Evolutionary conservation across 2,329 filamentous ascomycete genomes (phyloP).

Genomic region (Fusarium secorum): DNA sequence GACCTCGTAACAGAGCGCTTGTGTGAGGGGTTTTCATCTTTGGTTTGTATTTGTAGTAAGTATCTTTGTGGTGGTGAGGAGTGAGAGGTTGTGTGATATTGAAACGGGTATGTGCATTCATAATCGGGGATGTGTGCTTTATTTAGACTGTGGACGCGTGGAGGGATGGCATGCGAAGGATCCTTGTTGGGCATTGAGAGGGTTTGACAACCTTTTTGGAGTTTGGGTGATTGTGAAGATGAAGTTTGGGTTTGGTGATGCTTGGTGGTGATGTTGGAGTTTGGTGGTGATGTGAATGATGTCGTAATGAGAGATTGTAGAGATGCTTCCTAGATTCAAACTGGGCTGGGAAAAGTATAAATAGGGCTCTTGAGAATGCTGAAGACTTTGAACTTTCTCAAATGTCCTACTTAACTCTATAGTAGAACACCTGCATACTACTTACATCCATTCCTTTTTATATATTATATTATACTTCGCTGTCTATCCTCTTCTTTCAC

Average conservation of each 20-base stretch:
- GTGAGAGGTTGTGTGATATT: neutral
- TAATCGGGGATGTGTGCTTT: neutral
- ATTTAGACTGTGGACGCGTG: neutral
- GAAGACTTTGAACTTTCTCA: neutral
- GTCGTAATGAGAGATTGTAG: neutral
- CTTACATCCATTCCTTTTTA: neutral
- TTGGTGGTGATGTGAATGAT: neutral
- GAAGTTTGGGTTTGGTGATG: neutral
- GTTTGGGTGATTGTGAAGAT: neutral
- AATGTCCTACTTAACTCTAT: fast-evolving
- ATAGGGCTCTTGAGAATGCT: neutral
- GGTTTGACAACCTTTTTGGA: neutral
- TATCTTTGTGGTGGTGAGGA: neutral
- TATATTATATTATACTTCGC: neutral
- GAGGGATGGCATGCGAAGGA: neutral
- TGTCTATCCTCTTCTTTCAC: neutral
- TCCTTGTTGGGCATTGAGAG: neutral
- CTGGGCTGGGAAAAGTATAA: neutral
- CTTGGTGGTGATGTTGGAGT: neutral
- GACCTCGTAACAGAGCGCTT: too few relatives aligned
- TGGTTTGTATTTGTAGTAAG: neutral
- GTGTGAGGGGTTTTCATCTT: neutral
- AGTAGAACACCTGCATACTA: neutral
- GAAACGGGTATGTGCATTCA: slow-evolving; percentile 10
- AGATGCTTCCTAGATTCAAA: neutral